phyloP scores from a whole-genome alignment of 768 basidiomycete genomes.

The Kwoniella sp. region DNA sequence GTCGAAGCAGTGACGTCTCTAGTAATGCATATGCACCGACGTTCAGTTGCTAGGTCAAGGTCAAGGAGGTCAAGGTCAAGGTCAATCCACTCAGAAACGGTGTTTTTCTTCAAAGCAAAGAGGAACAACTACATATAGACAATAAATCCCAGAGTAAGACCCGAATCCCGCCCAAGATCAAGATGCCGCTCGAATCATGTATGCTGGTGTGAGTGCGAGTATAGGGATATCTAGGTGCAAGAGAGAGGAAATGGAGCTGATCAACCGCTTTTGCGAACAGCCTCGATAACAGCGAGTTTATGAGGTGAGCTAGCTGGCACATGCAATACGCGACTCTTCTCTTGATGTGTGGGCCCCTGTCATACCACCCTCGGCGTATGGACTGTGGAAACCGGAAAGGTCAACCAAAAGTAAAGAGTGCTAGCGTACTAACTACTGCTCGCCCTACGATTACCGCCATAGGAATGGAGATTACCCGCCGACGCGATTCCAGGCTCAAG shows the following conservation, averaged over 20 bases:
- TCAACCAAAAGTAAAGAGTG: no score
- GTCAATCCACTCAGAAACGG: no score
- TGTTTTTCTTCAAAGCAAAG: no score
- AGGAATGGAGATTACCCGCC: conserved; percentile 54
- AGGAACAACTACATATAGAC: no score
- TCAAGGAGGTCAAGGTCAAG: no score
- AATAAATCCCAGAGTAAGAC: no score
- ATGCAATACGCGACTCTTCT: background rate
- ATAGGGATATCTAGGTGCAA: background rate
- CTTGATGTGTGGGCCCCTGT: no score
- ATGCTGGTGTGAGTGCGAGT: conserved; percentile 72
- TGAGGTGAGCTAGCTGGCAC: conserved; percentile 64
- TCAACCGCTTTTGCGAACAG: no score
- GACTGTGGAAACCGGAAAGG: no score
- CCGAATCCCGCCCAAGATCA: conserved; percentile 20
- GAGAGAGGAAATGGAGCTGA: conserved; percentile 28
- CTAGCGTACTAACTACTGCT: no score
- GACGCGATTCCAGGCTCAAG: conserved; percentile 79
- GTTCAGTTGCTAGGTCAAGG: background rate
- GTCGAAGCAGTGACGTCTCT: conserved; percentile 1
- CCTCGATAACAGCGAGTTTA: conserved; percentile 96
- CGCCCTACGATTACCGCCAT: background rate
- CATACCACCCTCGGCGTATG: no score
- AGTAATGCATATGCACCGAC: no score
- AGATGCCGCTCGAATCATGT: conserved; percentile 94